Conservation (phyloP, 2,329 filamentous ascomycete genomes). For the Hypoxylon sp. region DNA sequence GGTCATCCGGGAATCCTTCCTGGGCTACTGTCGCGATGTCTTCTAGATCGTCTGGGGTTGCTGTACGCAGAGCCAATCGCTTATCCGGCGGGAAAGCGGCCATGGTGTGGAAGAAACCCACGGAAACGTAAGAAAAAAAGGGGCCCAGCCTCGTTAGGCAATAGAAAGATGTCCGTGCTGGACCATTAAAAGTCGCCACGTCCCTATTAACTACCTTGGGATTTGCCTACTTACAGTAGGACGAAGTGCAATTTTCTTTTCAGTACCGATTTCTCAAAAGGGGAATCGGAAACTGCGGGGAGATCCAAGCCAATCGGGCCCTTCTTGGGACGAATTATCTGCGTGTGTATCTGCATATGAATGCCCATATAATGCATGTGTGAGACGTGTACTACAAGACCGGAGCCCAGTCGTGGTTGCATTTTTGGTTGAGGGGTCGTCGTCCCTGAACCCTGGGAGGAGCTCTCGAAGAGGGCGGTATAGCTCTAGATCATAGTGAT, state of each 20-base stretch:
- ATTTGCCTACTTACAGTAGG: background rate
- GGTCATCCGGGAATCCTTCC: conserved; percentile 35
- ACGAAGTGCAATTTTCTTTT: background rate
- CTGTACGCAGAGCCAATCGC: conserved; percentile 26
- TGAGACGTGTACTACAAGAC: background rate
- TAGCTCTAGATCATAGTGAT: background rate
- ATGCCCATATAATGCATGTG: conserved; percentile 13
- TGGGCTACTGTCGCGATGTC: conserved; percentile 30
- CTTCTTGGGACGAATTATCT: conserved; percentile 1
- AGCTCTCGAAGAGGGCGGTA: conserved; percentile 8
- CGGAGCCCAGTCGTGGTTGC: background rate
- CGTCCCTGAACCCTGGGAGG: conserved; percentile 1
- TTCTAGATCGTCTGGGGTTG: conserved; percentile 34
- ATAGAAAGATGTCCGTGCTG: conserved; percentile 21
- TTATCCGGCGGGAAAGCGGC: conserved; percentile 12
- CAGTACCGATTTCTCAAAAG: conserved; percentile 6
- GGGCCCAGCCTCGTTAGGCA: conserved; percentile 20
- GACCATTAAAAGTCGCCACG: conserved; percentile 22
- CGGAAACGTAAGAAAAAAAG: conserved; percentile 20
- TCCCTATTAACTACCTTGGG: conserved; percentile 10
- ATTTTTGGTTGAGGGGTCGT: background rate
- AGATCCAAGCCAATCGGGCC: conserved; percentile 6
- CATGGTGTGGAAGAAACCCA: conserved; percentile 18
- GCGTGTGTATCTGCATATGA: conserved; percentile 6
- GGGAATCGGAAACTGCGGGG: conserved; percentile 18